Conservation (phyloP, 768 basidiomycete species). For the Boletus vinaceobasis region DNA sequence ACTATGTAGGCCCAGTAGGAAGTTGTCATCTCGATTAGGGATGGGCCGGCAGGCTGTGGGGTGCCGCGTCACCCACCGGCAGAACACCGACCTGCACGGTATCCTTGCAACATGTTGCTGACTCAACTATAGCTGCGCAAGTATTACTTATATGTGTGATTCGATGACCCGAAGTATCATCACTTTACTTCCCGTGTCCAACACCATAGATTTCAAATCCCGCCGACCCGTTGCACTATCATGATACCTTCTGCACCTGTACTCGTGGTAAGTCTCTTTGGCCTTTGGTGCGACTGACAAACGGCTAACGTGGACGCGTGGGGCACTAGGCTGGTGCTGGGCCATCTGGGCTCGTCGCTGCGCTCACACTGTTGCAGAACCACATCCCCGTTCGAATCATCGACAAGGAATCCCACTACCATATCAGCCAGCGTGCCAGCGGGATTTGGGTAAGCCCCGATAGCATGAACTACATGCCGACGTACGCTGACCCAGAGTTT, state of each 20-base stretch:
- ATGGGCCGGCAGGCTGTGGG: too few relatives aligned
- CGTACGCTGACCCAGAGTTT: not conserved
- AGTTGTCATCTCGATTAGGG: too few relatives aligned
- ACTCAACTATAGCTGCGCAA: not conserved
- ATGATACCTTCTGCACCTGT: slow-evolving; percentile 18
- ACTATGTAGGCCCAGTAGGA: too few relatives aligned
- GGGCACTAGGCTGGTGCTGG: slow-evolving; percentile 25
- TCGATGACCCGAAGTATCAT: not conserved
- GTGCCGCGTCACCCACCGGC: not conserved
- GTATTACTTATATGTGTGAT: not conserved
- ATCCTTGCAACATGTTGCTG: not conserved
- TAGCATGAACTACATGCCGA: not conserved
- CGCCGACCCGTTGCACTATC: not conserved
- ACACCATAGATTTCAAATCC: not conserved
- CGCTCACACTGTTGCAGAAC: slow-evolving; percentile 38
- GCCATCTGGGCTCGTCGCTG: slow-evolving; percentile 30
- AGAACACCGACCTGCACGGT: not conserved
- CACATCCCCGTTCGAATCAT: slow-evolving; percentile 50
- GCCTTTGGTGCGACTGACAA: not conserved
- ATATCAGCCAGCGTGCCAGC: slow-evolving; percentile 37
- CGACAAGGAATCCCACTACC: slow-evolving; percentile 39
- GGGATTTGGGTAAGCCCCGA: slow-evolving; percentile 36
- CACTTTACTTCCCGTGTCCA: not conserved
- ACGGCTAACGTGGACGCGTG: not conserved
- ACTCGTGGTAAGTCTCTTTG: slow-evolving; percentile 16